phyloP scores from a whole-genome alignment of 148 eudicot genomes.

The Rhododendron griersonianum region DNA sequence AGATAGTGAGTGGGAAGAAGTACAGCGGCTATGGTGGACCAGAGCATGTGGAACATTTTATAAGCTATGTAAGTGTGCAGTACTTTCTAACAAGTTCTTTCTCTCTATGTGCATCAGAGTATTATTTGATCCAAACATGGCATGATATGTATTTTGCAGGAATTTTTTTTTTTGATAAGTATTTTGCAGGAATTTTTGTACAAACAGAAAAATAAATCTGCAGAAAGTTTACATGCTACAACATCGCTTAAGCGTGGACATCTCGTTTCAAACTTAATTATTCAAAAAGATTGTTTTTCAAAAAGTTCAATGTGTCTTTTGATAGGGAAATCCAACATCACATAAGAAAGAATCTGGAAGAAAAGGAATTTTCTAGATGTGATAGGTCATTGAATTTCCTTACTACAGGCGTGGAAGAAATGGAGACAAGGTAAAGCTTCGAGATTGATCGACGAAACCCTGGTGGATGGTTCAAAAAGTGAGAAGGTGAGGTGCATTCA shows the following conservation, averaged over 20 bases:
- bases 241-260: not conserved
- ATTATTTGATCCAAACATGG: not conserved
- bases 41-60: constrained; percentile 19
- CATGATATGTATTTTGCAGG: not conserved
- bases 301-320: no score
- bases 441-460: not conserved
- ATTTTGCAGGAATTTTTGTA: not conserved
- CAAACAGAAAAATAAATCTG: constrained; percentile 15
- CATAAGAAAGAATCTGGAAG: not conserved
- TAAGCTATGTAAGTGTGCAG: constrained; percentile 28
- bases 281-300: no score
- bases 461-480: not conserved
- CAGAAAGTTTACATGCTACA: no score
- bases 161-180: no score
- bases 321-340: not conserved
- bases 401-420: constrained; percentile 16
- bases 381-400: not conserved
- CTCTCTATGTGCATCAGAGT: not conserved
- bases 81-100: not conserved
- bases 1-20: constrained; percentile 43
- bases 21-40: constrained; percentile 4
- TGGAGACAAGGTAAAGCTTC: constrained; percentile 4
- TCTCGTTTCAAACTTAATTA: no score
- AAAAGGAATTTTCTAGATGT: not conserved
- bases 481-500: constrained; percentile 10